Evolutionary conservation across 2,329 filamentous ascomycete genomes (phyloP), one percentile per base, ranked within the genome.

Genomic region (Sporothrix euskadiensis): DNA sequence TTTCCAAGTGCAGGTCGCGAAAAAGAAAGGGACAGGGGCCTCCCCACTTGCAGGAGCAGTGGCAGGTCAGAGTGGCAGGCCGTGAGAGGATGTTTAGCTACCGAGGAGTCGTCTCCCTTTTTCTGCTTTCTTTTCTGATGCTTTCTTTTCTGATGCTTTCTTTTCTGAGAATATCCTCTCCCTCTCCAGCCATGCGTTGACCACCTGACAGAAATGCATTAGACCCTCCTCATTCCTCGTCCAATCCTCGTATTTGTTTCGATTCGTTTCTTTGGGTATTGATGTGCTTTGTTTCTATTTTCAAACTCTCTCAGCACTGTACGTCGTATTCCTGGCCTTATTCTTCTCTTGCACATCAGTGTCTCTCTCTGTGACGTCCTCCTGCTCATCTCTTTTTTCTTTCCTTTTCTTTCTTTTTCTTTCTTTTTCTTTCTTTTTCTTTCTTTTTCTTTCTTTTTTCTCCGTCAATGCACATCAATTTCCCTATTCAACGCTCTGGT

Each of bases 121-220:
- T 10, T 54, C 52, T n/a, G 22, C 35, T n/a, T 63, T 63, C n/a
- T 9, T 26, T 26, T 26, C 26, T 26, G 26, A 26, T n/a, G n/a
- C n/a, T n/a, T n/a, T n/a, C n/a, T n/a, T n/a, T n/a, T n/a, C n/a
- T n/a, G n/a, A n/a, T n/a, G 22, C 35, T n/a, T 63, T 63, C n/a
- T 9, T 26, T 26, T 26, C 26, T 26, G 26, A 26, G 26, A 26
- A 22, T 61, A 14, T 32, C 57, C 32, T 30, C 35, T 35, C 35
- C 35, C 35, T 35, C 35, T 35, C 35, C 35, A 35, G 35, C 35
- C 35, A 35, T 35, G 35, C 30, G 32, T 39, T n/a, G 35, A 65
- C 35, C 61, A 65, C 61, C 61, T 26, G 44, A 44, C 44, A 52
- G 30, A 35, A 52, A 68, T 32, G 63, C 22, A 3, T 65, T 65